Evolutionary conservation across 768 basidiomycete species (phyloP), one percentile per base, ranked within the genome.

Genomic region (Phaffia australis): DNA sequence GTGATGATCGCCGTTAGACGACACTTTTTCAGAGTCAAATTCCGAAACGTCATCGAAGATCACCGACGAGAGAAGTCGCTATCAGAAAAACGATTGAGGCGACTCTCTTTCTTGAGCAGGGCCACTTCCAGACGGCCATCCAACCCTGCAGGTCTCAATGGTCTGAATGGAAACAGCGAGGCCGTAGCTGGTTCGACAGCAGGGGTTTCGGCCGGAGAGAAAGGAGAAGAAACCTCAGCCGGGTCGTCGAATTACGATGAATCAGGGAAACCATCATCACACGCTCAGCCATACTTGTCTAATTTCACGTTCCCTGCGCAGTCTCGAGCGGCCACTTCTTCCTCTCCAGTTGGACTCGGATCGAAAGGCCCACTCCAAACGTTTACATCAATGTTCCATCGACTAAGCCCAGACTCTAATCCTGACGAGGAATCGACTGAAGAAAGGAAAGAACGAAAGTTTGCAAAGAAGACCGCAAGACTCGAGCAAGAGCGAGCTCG

Each of bases 1-100:
- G 79, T 89, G 66, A 87, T 88, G 75, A 88, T 94, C 30, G 82
- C 84, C 66, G 81, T 85, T 66, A 81, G 90, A 65, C 84, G 83
- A 48, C 78, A 80, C 69, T 88, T 85, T 75, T 88, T 90, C 70
- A 82, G 84, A 0, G 81, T 78, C 72, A 85, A 85, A 74, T 87
- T 87, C 71, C 77, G 83, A 63, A 76, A 83, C 72, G 78, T 86
- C 48, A 74, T 85, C n/a, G 78, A 79, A 56, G 78, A 78, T 0
- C 77, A 81, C 72, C 5, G 68, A 64, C 16, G 58, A 46, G 69
- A 51, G 8, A 35, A 30, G 19, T 54, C 55, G 35, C 25, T 35
- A 18, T 23, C 29, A 30, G 32, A 64, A 15, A 56, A 56, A 14
- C 54, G 54, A 23, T 29, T 27, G 27, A 52, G 63, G 19, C 63